Percentiles rank a stretch among this genome's conserved stretches.
Conservation (phyloP, 2,329 filamentous ascomycete species). For the Diaporthe humulicola region DNA sequence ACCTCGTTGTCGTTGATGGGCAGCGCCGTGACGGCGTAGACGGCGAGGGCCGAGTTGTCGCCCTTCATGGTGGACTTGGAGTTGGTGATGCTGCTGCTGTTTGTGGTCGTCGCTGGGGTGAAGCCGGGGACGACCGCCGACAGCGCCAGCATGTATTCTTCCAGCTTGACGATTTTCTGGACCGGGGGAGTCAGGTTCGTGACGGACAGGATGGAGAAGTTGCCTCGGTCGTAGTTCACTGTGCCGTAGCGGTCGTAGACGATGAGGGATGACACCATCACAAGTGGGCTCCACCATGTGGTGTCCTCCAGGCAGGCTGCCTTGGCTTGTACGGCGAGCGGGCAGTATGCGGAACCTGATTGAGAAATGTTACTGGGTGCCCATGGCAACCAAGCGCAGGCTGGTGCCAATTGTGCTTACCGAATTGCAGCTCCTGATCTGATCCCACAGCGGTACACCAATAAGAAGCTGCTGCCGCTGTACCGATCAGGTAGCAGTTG, state of each 20-base stretch:
- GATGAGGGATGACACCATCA: slow-evolving; percentile 29
- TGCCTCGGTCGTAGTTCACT: slow-evolving; percentile 34
- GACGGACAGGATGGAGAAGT: slow-evolving; percentile 34
- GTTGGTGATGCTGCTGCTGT: neutral
- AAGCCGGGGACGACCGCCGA: slow-evolving; percentile 32
- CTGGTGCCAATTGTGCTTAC: neutral
- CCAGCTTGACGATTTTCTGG: slow-evolving; percentile 6
- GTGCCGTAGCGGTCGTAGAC: slow-evolving; percentile 32
- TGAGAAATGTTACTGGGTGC: neutral
- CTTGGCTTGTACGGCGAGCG: slow-evolving; percentile 25
- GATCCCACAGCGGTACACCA: slow-evolving; percentile 18
- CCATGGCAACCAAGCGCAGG: too few relatives aligned
- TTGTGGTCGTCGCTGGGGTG: neutral
- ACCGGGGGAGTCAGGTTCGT: slow-evolving; percentile 21
- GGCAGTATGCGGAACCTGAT: slow-evolving; percentile 33
- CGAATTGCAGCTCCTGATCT: slow-evolving; percentile 20
- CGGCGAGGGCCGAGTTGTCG: slow-evolving; percentile 33
- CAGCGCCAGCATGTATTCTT: slow-evolving; percentile 30
- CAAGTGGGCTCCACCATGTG: slow-evolving; percentile 24
- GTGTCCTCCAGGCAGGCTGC: slow-evolving; percentile 17
- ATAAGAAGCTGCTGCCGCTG: slow-evolving; percentile 26
- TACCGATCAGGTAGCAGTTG: slow-evolving; percentile 24
- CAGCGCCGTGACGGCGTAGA: slow-evolving; percentile 35
- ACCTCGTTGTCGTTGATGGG: slow-evolving; percentile 35
- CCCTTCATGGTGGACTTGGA: slow-evolving; percentile 14